Evolutionary conservation across 257 asterid species (phyloP), one percentile per base, ranked within the genome.

Genomic region (Prunella vulgaris): DNA sequence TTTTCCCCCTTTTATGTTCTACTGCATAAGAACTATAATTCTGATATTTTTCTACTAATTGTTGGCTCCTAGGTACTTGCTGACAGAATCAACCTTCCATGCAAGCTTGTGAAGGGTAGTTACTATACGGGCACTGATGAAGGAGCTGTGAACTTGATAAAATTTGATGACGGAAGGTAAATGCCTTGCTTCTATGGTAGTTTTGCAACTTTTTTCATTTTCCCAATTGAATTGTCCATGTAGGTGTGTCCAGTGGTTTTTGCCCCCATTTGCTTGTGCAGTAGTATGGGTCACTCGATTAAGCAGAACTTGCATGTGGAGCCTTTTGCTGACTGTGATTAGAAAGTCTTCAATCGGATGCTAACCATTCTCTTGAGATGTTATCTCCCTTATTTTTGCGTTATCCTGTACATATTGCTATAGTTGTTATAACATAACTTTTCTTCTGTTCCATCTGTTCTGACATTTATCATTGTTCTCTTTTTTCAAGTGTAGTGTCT

Each of bases 111-210:
- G 42, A 94, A 91, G 74, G 99, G 99, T 71, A 94, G 98, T 77
- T 89, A 94, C 76, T 92, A 89, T 78, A 94, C 98, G 63, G 96
- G 98, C 74, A 87, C 97, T n/a, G 99, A 94, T 79, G 97, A 94
- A 73, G 99, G 98, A 78, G 99, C 98, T 75, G 96, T 94, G 68
- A 89, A 88, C 84, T 82, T 94, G 84, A 86, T 94, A 70, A 94
- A 84, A 86, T 81, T 94, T 82, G 97, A 87, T 70, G 82, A 84
- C 56, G 97, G 95, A 80, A 86, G 98, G 98, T 90, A 87, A 37
- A 22, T 35, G n/a, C 25, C 60, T 65, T 69, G 14, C 52, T 27
- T 40, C 5, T 38, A 30, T 44, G 20, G 56, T 30, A 30, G 37
- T 64, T 37, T 22, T 58, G 14, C 35, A 42, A 33, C n/a, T 57